Evolutionary conservation across 2,329 filamentous ascomycete species (phyloP).

Genomic region (Aspergillus fumigatus): DNA sequence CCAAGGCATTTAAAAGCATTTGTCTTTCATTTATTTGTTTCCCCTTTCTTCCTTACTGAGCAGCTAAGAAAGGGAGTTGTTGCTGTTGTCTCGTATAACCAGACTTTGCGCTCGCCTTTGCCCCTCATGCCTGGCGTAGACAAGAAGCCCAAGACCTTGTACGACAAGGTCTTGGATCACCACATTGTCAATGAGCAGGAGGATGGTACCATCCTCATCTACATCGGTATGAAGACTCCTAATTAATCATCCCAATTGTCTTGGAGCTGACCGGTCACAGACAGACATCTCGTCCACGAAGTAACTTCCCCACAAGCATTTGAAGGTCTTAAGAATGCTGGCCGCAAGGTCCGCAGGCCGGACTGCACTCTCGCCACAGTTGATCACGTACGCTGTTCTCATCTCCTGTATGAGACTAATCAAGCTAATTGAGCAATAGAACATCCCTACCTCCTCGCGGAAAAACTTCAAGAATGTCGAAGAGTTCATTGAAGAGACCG

Average conservation of each 20-base stretch:
- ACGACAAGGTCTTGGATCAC: slow-evolving; percentile 94
- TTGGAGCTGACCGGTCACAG: slow-evolving; percentile 44
- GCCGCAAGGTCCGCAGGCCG: slow-evolving; percentile 80
- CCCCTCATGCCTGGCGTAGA: slow-evolving; percentile 70
- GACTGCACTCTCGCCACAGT: slow-evolving; percentile 96
- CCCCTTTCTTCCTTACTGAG: not conserved
- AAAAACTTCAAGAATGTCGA: slow-evolving; percentile 92
- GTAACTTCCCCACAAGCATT: slow-evolving; percentile 99
- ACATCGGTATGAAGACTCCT: slow-evolving; percentile 66
- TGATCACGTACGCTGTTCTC: slow-evolving; percentile 70
- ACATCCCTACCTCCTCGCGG: slow-evolving; percentile 85
- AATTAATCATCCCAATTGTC: slow-evolving; percentile 3
- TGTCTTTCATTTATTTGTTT: not conserved
- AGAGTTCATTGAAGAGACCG: slow-evolving; percentile 90
- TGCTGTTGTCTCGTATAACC: not conserved
- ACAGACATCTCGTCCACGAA: slow-evolving; percentile 95
- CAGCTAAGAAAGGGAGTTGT: not conserved
- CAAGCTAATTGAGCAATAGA: slow-evolving; percentile 49
- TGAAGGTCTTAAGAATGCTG: slow-evolving; percentile 86
- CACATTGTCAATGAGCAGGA: slow-evolving; percentile 95
- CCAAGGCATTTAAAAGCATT: slow-evolving; percentile 1
- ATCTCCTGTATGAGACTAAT: slow-evolving; percentile 9
- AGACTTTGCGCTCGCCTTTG: slow-evolving; percentile 6
- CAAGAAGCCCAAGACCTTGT: slow-evolving; percentile 73
- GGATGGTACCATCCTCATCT: slow-evolving; percentile 86